These are phyloP conservation scores for Ogataea dorogensis DNA, from an alignment of 805 yeast species.

Conservation along the genomic window DNA sequence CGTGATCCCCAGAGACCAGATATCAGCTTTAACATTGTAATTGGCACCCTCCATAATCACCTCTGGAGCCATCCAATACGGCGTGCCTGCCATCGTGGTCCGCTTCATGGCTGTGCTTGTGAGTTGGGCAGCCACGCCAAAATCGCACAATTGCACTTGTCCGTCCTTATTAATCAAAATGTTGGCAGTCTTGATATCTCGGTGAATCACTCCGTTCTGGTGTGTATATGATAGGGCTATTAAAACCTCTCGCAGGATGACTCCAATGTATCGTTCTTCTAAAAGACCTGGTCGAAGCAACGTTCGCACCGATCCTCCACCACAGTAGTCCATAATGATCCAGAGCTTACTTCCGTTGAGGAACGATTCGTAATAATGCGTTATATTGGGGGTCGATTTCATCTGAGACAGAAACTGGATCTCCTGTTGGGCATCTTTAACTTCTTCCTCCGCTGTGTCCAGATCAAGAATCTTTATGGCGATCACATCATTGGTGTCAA, in stretches of 20 bases:
- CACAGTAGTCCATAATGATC: slow-evolving; percentile 97
- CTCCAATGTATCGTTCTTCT: slow-evolving; percentile 79
- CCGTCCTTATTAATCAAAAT: slow-evolving; percentile 83
- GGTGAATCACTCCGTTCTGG: slow-evolving; percentile 85
- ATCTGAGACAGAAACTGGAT: slow-evolving; percentile 80
- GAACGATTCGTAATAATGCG: slow-evolving; percentile 87
- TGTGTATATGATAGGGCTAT: slow-evolving; percentile 81
- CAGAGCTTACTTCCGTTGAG: slow-evolving; percentile 87
- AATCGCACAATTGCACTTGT: slow-evolving; percentile 87
- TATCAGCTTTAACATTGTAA: slow-evolving; percentile 89
- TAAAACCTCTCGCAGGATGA: slow-evolving; percentile 80
- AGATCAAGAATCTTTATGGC: slow-evolving; percentile 92
- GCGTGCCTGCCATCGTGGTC: slow-evolving; percentile 94
- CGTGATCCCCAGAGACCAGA: slow-evolving; percentile 97
- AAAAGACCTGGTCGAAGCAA: slow-evolving; percentile 81
- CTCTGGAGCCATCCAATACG: slow-evolving; percentile 99
- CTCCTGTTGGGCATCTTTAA: slow-evolving; percentile 91
- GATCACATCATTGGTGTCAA: slow-evolving; percentile 70
- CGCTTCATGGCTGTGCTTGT: slow-evolving; percentile 73
- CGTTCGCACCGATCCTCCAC: slow-evolving; percentile 93
- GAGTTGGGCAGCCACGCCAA: slow-evolving; percentile 96
- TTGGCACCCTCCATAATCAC: slow-evolving; percentile 89
- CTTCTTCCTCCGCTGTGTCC: slow-evolving; percentile 93
- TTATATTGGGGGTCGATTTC: slow-evolving; percentile 85
- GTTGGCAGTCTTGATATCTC: slow-evolving; percentile 97